Base-by-base conservation (phyloP, 352 stramenopile genomes). In the Phytophthora fragariaefolia region DNA sequence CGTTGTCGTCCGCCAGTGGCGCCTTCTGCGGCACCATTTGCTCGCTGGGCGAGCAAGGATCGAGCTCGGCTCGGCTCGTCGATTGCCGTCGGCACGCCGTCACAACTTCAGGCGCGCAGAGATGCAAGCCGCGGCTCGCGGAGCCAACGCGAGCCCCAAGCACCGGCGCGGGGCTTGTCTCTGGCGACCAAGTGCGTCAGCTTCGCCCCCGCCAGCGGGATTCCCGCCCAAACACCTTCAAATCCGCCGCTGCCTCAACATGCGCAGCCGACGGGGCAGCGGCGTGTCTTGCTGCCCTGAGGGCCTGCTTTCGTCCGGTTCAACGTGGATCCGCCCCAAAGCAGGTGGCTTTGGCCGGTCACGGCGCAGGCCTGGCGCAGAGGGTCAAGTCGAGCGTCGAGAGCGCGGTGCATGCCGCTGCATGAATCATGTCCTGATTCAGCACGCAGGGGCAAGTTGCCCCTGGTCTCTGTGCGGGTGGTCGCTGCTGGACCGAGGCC, bases 11-110 rank as follows among this genome's bases (percentile, higher is more conserved):
- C 13, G 42, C 22, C n/a, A n/a, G n/a, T n/a, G 46, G 47, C 34
- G 34, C 34, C 61, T 65, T 65, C 58, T 48, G 43, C 58, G 23
- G 22, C 27, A 30, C 49, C 59, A 67, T 67, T 67, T 67, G 59
- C 58, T 55, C 34, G 4, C 34, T 24, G 46, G 51, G 50, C 32
- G 15, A 56, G 61, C n/a, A 69, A 38, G 13, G 34, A 42, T 3
- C 34, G 34, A 20, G 13, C 34, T 6, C 7, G 28, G 7, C 28
- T 6, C 28, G 12, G 28, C 49, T 56, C 49, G 49, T 56, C 49
- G 45, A 56, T 56, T 45, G 32, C 9, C 4, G n/a, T 17, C 38
- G 22, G 15, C 12, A 17, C 20, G 32, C 32, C 52, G 34, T 36
- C 23, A 42, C n/a, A 59, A 48, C 51, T 49, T 48, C 51, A 50